Evolutionary conservation across 352 stramenopile genomes (phyloP), one percentile per base, ranked within the genome.

Genomic region (Pythium vanterpoolii): DNA sequence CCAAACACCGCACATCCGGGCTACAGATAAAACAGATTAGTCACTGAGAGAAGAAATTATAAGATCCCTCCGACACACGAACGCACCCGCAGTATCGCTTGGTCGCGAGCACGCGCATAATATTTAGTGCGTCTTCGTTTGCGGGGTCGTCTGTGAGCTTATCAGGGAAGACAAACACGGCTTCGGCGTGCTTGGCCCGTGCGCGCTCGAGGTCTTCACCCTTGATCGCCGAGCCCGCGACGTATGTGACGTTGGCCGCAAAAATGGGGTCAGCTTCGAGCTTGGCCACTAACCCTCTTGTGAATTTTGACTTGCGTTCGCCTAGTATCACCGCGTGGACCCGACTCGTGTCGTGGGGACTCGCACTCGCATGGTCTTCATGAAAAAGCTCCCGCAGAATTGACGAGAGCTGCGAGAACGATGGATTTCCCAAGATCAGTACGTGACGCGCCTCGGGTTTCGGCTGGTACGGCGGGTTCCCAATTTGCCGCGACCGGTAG

Each of bases 321-420:
- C 79, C 85, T 19, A 95, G 59, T 4, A 95, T 71, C 26, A 95
- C 81, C 8, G 80, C 79, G 55, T 90, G 71, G 19, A 91, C 66
- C 27, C 73, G 66, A 13, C 59, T 58, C 11, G 8, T 62, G 10
- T 88, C 74, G 44, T 83, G 68, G 3, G 54, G 51, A 21, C 76
- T 69, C 4, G 34, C 34, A 13, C 56, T 72, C 7, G 75, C 38
- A 56, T 96, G 88, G 60, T 96, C 88, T 50, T 85, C 80, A 45
- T 96, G 88, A 24, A 96, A 94, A n/a, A 96, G 73, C 56, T 96
- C 88, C 23, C 81, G 73, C 16, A 96, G 57, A 56, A 91, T 95
- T 1, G 85, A 77, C 4, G 75, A 91, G 50, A 91, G 78, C 64
- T 95, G 85, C 2, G 81, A 71, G 51, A 90, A 95, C 24, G 85